Percentiles rank a stretch among this genome's conserved stretches.
Evolutionary conservation across 2,329 filamentous ascomycete genomes (phyloP).

Genomic region (Xylariomycetidae sp.): DNA sequence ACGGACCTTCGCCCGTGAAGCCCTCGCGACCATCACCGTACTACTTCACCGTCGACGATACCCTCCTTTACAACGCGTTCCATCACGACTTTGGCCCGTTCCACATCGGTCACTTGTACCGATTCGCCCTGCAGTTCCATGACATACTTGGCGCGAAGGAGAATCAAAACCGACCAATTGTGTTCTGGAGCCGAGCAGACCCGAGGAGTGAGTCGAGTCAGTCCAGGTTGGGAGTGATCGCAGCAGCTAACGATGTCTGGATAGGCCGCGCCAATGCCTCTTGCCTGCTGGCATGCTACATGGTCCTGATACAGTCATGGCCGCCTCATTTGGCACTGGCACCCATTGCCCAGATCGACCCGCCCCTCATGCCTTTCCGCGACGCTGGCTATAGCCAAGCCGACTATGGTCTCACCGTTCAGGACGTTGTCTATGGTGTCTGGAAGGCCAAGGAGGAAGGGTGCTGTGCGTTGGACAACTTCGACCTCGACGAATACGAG

Average conservation of each 20-base stretch:
- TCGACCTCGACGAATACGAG: constrained; percentile 96
- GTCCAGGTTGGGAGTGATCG: not conserved
- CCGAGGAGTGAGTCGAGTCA: constrained; percentile 64
- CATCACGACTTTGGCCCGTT: constrained; percentile 97
- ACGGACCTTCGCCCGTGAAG: constrained; percentile 45
- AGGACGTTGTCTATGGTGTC: constrained; percentile 96
- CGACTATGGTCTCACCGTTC: constrained; percentile 90
- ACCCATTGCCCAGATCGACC: constrained; percentile 93
- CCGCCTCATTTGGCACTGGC: constrained; percentile 91
- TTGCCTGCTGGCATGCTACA: constrained; percentile 93
- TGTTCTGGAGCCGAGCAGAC: constrained; percentile 94
- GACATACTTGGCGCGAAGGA: constrained; percentile 88
- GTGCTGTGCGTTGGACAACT: constrained; percentile 85
- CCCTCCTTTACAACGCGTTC: constrained; percentile 93
- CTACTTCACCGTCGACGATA: constrained; percentile 94
- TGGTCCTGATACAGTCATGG: constrained; percentile 98
- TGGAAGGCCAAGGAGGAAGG: constrained; percentile 98
- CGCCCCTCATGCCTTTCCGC: constrained; percentile 96
- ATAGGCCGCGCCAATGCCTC: constrained; percentile 88
- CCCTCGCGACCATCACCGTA: constrained; percentile 61
- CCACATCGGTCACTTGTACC: constrained; percentile 94
- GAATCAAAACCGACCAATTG: constrained; percentile 83
- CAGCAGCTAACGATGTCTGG: constrained; percentile 17
- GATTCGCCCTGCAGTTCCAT: constrained; percentile 93
- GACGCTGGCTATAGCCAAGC: constrained; percentile 98